Evolutionary conservation across 1,284 basidiomycete genomes (phyloP).

Genomic region (Malassezia japonica): DNA sequence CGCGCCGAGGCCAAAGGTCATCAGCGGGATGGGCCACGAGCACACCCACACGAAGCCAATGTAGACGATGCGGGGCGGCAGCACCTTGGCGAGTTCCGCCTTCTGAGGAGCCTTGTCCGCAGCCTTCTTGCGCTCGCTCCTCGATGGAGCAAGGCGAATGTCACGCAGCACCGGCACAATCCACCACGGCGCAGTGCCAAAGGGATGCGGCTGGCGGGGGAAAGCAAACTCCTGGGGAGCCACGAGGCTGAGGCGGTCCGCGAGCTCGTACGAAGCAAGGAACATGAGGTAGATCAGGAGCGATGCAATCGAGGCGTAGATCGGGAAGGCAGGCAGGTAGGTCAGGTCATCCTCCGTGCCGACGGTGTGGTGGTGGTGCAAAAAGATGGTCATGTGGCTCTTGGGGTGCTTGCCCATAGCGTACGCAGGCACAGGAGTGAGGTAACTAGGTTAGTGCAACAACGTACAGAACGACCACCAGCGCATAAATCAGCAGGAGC

Average conservation of each 20-base stretch:
- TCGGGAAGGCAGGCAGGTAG: slow-evolving; percentile 42
- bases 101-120: slow-evolving; percentile 15
- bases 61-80: slow-evolving; percentile 35
- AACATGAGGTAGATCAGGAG: slow-evolving; percentile 30
- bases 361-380: slow-evolving; percentile 29
- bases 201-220: slow-evolving; percentile 37
- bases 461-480: slow-evolving; percentile 25
- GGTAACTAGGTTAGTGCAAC: slow-evolving; percentile 19
- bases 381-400: slow-evolving; percentile 40
- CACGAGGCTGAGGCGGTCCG: slow-evolving; percentile 21
- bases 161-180: slow-evolving; percentile 36
- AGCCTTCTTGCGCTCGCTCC: slow-evolving; percentile 19
- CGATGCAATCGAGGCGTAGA: slow-evolving; percentile 27
- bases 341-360: slow-evolving; percentile 41
- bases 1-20: slow-evolving; percentile 45
- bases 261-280: slow-evolving; percentile 23
- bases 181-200: slow-evolving; percentile 41
- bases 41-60: slow-evolving; percentile 33
- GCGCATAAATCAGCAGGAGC: slow-evolving; percentile 26
- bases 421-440: slow-evolving; percentile 43
- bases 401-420: slow-evolving; percentile 39
- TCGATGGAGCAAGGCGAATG: slow-evolving; percentile 25
- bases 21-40: slow-evolving; percentile 30
- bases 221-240: slow-evolving; percentile 17
- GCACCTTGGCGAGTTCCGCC: slow-evolving; percentile 15